A percentile compares a stretch with the other conserved stretches of the same genome.
Conservation (phyloP, 2,329 filamentous ascomycete genomes). For the Geoglossum cookeanum region DNA sequence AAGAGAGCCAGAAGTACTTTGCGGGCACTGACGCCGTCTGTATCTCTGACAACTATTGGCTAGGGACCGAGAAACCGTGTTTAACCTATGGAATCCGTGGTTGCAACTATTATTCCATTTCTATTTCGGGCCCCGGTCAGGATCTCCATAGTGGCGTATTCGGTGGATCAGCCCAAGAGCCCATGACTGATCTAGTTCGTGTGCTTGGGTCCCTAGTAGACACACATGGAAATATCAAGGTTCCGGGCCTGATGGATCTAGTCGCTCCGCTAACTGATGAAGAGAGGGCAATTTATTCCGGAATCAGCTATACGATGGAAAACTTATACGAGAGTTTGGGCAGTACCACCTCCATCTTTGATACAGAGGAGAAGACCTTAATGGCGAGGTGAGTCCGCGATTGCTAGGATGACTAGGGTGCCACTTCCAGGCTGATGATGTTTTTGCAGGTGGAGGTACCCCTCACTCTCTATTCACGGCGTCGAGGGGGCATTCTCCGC, state of each 20-base stretch:
- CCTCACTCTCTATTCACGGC: conserved; percentile 84
- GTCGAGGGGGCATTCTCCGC: conserved; percentile 88
- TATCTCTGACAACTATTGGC: conserved; percentile 99
- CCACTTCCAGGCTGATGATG: not conserved
- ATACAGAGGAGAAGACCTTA: conserved; percentile 76
- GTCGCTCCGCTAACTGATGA: conserved; percentile 76
- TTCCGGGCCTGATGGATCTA: conserved; percentile 84
- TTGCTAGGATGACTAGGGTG: not conserved
- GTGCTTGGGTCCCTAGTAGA: conserved; percentile 74
- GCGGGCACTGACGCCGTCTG: conserved; percentile 90
- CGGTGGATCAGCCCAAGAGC: conserved; percentile 88
- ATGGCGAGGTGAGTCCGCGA: conserved; percentile 48
- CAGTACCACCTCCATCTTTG: conserved; percentile 68
- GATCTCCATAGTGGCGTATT: conserved; percentile 96
- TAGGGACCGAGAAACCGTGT: conserved; percentile 95
- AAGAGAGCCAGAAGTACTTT: conserved; percentile 86
- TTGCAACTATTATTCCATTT: conserved; percentile 93
- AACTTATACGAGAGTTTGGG: conserved; percentile 84
- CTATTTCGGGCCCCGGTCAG: conserved; percentile 75
- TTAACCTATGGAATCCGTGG: conserved; percentile 92
- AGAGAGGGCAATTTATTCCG: conserved; percentile 71
- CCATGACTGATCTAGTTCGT: conserved; percentile 87
- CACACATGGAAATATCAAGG: conserved; percentile 76
- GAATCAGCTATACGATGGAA: conserved; percentile 90
- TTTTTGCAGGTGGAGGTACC: conserved; percentile 52